A percentile compares a stretch with the other conserved stretches of the same genome.
Evolutionary conservation across 139 green algal species (phyloP).

Genomic region (Chlamydomonas incerta): DNA sequence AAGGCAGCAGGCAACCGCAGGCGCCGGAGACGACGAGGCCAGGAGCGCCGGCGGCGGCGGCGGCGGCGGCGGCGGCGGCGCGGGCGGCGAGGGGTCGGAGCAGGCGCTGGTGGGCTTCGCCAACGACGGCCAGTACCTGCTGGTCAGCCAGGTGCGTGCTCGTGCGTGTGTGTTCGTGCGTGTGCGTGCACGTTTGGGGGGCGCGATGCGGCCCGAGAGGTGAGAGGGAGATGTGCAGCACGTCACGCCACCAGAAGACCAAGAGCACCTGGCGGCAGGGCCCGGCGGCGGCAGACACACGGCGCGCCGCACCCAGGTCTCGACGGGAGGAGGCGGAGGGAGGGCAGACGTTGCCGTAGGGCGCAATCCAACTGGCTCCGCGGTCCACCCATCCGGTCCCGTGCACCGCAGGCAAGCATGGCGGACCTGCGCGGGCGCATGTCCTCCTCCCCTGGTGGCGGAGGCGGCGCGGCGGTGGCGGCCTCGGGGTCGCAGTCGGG

Average conservation of each 20-base stretch:
- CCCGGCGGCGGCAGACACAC: no score
- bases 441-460: background rate
- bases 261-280: no score
- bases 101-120: conserved; percentile 72
- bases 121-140: conserved; percentile 84
- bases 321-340: no score
- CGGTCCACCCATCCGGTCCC: no score
- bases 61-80: background rate
- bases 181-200: background rate
- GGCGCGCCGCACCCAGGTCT: no score
- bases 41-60: background rate
- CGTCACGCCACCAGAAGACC: background rate
- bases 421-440: background rate
- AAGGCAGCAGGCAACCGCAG: background rate
- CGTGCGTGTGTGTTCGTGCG: background rate
- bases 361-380: no score
- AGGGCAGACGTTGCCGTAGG: no score
- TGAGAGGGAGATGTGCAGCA: background rate
- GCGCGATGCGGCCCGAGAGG: no score
- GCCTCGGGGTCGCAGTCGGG: background rate
- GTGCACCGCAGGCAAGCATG: no score
- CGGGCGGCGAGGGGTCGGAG: background rate
- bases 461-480: background rate
- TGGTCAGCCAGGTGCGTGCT: conserved; percentile 17
- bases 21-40: background rate